Conservation (phyloP, 768 basidiomycete genomes). For the Lactifluus volemus region DNA sequence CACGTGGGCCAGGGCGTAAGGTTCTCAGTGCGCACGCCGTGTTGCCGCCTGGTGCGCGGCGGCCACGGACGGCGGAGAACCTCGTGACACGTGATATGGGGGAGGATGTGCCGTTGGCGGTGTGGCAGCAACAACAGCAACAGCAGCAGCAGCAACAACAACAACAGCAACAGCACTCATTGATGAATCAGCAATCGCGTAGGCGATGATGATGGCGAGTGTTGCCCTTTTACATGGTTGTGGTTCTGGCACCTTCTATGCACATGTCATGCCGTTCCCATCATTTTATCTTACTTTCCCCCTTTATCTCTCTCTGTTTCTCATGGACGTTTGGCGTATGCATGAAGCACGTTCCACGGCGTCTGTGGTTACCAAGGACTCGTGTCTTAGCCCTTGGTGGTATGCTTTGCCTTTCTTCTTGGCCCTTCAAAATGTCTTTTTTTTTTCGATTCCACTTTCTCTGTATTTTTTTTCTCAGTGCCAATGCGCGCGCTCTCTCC, state of each 20-base stretch:
- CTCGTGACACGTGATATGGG: slow-evolving; percentile 32
- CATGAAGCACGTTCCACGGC: background rate
- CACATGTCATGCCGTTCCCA: background rate
- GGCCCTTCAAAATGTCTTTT: background rate
- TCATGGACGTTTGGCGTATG: background rate
- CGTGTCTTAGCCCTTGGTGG: background rate
- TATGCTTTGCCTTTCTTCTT: background rate
- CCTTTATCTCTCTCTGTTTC: background rate
- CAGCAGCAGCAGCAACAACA: slow-evolving; percentile 44
- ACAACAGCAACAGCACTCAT: slow-evolving; percentile 43
- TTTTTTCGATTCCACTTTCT: background rate
- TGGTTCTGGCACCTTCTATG: background rate
- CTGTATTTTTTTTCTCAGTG: background rate
- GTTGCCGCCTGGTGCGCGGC: slow-evolving; percentile 29
- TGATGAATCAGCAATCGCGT: slow-evolving; percentile 2
- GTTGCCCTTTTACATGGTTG: background rate
- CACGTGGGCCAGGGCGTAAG: slow-evolving; percentile 44
- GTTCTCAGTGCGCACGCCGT: slow-evolving; percentile 57
- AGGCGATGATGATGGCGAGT: slow-evolving; percentile 7
- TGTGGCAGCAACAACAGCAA: slow-evolving; percentile 52
- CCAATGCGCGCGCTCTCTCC: background rate
- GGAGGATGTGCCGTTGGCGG: slow-evolving; percentile 71
- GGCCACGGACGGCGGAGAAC: slow-evolving; percentile 37
- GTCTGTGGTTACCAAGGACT: background rate
- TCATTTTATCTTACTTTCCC: background rate